phyloP scores from a whole-genome alignment of 306 rosid genomes.

The Hylodesmum podocarpum region DNA sequence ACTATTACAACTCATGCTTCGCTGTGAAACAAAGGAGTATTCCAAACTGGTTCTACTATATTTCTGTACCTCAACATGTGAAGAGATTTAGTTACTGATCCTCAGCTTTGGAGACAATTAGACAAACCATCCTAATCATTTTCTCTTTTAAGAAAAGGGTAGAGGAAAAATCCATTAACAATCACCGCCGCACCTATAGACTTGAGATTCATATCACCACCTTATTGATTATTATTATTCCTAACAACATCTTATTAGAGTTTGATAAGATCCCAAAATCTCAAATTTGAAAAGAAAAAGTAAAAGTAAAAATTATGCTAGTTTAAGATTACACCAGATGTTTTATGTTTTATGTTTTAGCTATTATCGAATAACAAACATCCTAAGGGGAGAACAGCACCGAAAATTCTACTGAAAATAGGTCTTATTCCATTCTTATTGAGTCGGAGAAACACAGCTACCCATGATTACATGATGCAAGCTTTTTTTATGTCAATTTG shows the following conservation, averaged over 20 bases:
- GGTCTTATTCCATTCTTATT: constrained; percentile 43
- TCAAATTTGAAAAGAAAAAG: not conserved
- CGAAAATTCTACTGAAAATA: not conserved
- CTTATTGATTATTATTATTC: not conserved
- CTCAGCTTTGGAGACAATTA: not conserved
- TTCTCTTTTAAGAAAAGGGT: not conserved
- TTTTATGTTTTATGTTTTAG: not conserved
- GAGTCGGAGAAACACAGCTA: constrained; percentile 29
- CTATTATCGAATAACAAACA: not conserved
- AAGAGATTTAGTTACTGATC: not conserved
- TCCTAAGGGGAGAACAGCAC: not conserved
- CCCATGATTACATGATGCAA: not conserved
- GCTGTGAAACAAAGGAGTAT: not conserved
- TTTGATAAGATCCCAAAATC: constrained; percentile 3
- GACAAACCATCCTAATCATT: not conserved
- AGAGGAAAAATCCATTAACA: not conserved
- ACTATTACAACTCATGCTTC: not conserved
- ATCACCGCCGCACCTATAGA: not conserved
- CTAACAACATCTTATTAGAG: not conserved
- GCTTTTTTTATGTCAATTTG: constrained; percentile 54
- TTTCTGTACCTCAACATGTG: not conserved
- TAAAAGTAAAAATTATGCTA: not conserved
- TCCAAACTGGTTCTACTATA: not conserved
- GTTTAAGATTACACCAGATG: not conserved
- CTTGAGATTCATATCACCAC: not conserved